Evolutionary conservation across 495 filamentous ascomycete genomes (phyloP).

Genomic region (Penicillium turbatum): DNA sequence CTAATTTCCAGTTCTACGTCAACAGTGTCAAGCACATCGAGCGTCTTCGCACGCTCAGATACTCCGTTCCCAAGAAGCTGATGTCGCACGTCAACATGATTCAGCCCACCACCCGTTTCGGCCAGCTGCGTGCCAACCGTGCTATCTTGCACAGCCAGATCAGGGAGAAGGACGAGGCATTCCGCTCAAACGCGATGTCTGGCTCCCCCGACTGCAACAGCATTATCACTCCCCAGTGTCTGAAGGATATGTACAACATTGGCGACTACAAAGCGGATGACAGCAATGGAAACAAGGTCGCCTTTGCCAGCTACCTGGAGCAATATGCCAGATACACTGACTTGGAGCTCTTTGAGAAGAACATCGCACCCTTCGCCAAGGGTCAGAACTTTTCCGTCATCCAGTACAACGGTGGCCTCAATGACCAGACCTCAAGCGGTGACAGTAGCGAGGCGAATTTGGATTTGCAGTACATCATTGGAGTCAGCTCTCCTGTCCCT

Average conservation of each 20-base stretch:
- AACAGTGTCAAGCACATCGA: conserved; percentile 35
- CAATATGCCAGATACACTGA: conserved; percentile 61
- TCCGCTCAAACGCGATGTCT: conserved; percentile 16
- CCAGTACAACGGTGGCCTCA: conserved; percentile 52
- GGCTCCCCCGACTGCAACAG: conserved; percentile 34
- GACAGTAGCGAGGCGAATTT: conserved; percentile 68
- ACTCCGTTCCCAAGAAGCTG: conserved; percentile 54
- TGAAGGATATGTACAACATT: conserved; percentile 58
- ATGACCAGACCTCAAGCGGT: conserved; percentile 45
- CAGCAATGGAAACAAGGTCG: conserved; percentile 46
- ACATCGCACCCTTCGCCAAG: conserved; percentile 49
- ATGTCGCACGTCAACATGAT: conserved; percentile 46
- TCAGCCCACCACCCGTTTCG: conserved; percentile 56
- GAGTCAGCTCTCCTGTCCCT: conserved; percentile 53
- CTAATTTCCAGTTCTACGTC: conserved; percentile 54
- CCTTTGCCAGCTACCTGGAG: conserved; percentile 64
- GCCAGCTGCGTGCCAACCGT: conserved; percentile 39
- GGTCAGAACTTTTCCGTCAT: conserved; percentile 62
- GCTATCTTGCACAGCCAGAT: conserved; percentile 32
- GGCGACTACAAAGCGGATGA: conserved; percentile 45
- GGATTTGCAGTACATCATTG: conserved; percentile 67
- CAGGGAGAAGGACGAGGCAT: conserved; percentile 15
- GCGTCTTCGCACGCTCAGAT: conserved; percentile 55
- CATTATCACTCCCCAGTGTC: conserved; percentile 55
- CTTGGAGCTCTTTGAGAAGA: conserved; percentile 50